Percentiles rank a stretch among this genome's conserved stretches.
Evolutionary conservation across 2,329 filamentous ascomycete species (phyloP).

Genomic region (Ophiostoma perfectum): DNA sequence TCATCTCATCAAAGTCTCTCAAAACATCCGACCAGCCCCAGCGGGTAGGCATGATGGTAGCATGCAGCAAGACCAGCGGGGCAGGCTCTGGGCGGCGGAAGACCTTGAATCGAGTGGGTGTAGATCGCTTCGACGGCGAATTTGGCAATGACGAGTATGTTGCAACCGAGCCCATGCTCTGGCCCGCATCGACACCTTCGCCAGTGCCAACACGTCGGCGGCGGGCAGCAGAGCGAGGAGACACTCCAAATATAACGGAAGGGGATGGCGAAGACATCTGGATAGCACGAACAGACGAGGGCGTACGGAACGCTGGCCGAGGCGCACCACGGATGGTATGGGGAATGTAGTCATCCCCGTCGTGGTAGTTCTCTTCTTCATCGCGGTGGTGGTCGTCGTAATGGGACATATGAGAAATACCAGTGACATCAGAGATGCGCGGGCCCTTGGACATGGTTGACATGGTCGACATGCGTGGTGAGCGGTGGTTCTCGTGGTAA

Average conservation of each 20-base stretch:
- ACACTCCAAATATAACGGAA: conserved; percentile 46
- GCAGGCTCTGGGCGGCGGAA: conserved; percentile 41
- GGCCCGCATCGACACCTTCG: conserved; percentile 14
- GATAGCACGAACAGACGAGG: conserved; percentile 63
- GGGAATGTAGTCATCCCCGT: conserved; percentile 44
- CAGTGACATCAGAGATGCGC: conserved; percentile 46
- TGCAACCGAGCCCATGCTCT: conserved; percentile 15
- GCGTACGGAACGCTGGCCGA: conserved; percentile 62
- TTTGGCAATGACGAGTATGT: conserved; percentile 27
- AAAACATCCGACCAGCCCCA: conserved; percentile 59
- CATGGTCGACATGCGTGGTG: conserved; percentile 9
- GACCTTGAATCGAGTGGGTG: conserved; percentile 53
- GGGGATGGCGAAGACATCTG: conserved; percentile 65
- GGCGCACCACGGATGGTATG: conserved; percentile 51
- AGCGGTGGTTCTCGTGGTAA: conserved; percentile 11
- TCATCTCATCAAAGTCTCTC: conserved; percentile 36
- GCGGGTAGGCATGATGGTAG: conserved; percentile 66
- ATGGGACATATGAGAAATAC: conserved; percentile 49
- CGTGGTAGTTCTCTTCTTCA: conserved; percentile 33
- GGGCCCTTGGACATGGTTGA: conserved; percentile 5
- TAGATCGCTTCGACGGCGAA: conserved; percentile 49
- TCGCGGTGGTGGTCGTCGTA: conserved; percentile 46
- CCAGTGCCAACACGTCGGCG: conserved; percentile 20
- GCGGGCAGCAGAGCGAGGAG: conserved; percentile 49
- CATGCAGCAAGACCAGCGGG: conserved; percentile 73